Conservation (phyloP, 2,329 filamentous ascomycete species). For the Penicillium corylophilum region DNA sequence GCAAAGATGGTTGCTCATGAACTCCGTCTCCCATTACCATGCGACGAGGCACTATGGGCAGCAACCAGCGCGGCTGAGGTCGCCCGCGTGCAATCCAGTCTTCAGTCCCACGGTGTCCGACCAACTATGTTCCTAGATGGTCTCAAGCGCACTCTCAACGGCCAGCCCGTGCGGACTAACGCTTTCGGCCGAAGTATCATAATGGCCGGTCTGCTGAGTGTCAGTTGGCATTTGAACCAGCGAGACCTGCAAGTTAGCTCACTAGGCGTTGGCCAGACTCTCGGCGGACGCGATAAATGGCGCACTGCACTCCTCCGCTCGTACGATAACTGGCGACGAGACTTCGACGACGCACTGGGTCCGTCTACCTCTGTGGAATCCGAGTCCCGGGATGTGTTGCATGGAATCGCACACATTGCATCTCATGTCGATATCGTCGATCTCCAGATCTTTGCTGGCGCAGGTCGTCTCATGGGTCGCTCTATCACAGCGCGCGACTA, state of each 20-base stretch:
- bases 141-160: constrained; percentile 82
- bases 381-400: constrained; percentile 83
- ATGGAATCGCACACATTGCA: constrained; percentile 94
- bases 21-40: constrained; percentile 85
- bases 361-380: constrained; percentile 64
- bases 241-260: constrained; percentile 89
- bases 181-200: constrained; percentile 89
- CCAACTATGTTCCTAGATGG: constrained; percentile 86
- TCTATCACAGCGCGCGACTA: constrained; percentile 82
- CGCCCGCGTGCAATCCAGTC: constrained; percentile 74
- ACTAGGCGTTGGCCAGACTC: constrained; percentile 72
- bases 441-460: constrained; percentile 91
- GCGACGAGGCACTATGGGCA: constrained; percentile 89
- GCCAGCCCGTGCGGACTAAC: constrained; percentile 84
- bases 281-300: constrained; percentile 91
- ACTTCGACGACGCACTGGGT: constrained; percentile 82
- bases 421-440: constrained; percentile 98
- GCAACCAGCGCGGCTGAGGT: constrained; percentile 87
- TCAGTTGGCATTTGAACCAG: constrained; percentile 98
- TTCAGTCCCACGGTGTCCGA: constrained; percentile 78
- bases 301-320: constrained; percentile 78
- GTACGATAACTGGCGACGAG: constrained; percentile 89
- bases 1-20: constrained; percentile 97
- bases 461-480: constrained; percentile 78
- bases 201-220: constrained; percentile 89